Evolutionary conservation across 2,329 filamentous ascomycete genomes (phyloP).

Genomic region (Bipolaris zeicola): DNA sequence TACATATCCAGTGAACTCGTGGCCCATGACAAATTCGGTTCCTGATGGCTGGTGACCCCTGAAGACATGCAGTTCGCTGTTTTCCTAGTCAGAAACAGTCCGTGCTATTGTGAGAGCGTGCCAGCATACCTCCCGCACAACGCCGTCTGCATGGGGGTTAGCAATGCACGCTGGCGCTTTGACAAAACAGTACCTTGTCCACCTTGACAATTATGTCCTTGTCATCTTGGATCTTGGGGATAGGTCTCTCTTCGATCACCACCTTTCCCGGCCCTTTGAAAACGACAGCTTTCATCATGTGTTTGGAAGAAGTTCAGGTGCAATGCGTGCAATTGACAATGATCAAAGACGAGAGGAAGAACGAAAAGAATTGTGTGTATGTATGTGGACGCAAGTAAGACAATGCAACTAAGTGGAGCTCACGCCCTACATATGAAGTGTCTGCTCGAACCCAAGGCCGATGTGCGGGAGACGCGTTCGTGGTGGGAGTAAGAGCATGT

Average conservation of each 20-base stretch:
- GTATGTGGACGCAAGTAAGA: background rate
- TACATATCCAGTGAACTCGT: slow-evolving; percentile 84
- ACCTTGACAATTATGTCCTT: slow-evolving; percentile 85
- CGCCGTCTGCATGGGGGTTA: slow-evolving; percentile 60
- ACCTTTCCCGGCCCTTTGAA: slow-evolving; percentile 81
- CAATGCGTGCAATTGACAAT: background rate
- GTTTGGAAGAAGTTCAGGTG: slow-evolving; percentile 22
- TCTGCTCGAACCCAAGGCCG: slow-evolving; percentile 15
- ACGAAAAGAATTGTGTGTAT: background rate
- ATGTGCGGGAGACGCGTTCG: slow-evolving; percentile 16
- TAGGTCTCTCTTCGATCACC: slow-evolving; percentile 76
- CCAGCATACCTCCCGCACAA: slow-evolving; percentile 78
- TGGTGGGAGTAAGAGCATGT: slow-evolving; percentile 7
- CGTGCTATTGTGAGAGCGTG: background rate
- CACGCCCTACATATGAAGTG: slow-evolving; percentile 17
- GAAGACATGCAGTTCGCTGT: slow-evolving; percentile 82
- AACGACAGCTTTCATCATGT: slow-evolving; percentile 82
- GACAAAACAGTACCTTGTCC: slow-evolving; percentile 55
- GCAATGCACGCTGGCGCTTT: background rate
- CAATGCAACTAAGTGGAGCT: slow-evolving; percentile 6
- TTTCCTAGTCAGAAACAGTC: slow-evolving; percentile 8
- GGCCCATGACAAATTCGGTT: slow-evolving; percentile 73
- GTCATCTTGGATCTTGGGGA: slow-evolving; percentile 73
- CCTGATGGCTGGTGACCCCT: slow-evolving; percentile 76
- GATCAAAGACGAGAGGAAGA: background rate